Evolutionary conservation across 495 filamentous ascomycete genomes (phyloP), one percentile per base, ranked within the genome.

Genomic region (Aspergillus nidulans): DNA sequence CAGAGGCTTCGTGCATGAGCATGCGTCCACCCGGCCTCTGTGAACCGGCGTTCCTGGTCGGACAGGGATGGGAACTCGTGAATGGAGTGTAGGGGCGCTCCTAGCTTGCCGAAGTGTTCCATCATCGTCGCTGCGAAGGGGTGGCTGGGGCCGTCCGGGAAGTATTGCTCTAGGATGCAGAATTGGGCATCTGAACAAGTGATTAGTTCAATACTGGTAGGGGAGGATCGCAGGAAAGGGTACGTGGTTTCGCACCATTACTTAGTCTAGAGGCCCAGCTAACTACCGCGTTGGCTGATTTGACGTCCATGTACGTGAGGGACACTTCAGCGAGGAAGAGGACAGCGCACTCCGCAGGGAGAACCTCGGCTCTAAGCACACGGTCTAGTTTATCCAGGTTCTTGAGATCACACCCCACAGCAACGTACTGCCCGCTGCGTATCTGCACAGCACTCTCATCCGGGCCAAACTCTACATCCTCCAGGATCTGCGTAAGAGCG

Each of bases 71-170:
- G 87, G 68, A 92, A 95, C n/a, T 73, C 72, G 44, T 81, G 71
- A 32, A 94, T 81, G 1, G 85, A 86, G 59, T 84, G 83, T 8
- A 95, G 68, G 0, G 88, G 88, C 3, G 90, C 92, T 34, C 82
- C 81, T 6, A 94, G 71, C 62, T 92, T 92, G 7, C 85, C 68
- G 61, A 94, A 96, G 70, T 96, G 90, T 32, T 77, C 77, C 43
- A 95, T 77, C 92, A 96, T 96, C 15, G 89, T 95, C 45, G 79
- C 69, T 12, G 91, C 89, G 75, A 96, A 96, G 0, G 91, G 92
- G 68, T 95, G 87, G 16, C 81, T 69, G 2, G 77, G 70, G 1
- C 91, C 89, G 50, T 86, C 82, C 0, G 92, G 92, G 15, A 95
- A 77, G 53, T 87, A 86, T 65, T 97, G 91, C 65, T 97, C 92